A percentile compares a stretch with the other conserved stretches of the same genome.
Conservation (phyloP, 2,329 filamentous ascomycete genomes). For the Fusarium albidum region DNA sequence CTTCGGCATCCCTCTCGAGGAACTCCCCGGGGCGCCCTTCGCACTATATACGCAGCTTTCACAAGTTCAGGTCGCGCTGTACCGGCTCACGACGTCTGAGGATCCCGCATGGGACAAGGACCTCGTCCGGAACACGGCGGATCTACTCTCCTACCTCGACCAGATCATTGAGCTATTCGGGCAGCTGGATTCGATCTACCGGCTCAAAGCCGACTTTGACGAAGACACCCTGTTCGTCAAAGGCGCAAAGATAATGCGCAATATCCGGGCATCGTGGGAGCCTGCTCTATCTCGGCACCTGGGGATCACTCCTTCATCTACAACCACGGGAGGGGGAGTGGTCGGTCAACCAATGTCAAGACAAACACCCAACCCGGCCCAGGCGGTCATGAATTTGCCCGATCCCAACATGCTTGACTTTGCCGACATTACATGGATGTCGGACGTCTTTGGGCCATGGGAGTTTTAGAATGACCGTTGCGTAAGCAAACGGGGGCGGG, state of each 20-base stretch:
- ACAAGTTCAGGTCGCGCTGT: conserved; percentile 48
- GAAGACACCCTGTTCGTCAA: conserved; percentile 45
- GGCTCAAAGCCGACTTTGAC: conserved; percentile 37
- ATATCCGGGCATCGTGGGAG: conserved; percentile 47
- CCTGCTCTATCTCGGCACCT: conserved; percentile 43
- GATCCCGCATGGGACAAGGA: conserved; percentile 53
- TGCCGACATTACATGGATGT: conserved; percentile 48
- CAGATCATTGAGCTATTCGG: conserved; percentile 45
- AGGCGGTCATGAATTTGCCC: conserved; percentile 30
- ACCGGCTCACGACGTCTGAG: conserved; percentile 50
- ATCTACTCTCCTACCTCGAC: conserved; percentile 48
- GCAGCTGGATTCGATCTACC: conserved; percentile 39
- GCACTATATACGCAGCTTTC: conserved; percentile 45
- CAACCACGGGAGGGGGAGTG: conserved; percentile 36
- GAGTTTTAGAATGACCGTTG: conserved; percentile 38
- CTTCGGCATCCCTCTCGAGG: conserved; percentile 41
- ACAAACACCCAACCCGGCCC: conserved; percentile 13
- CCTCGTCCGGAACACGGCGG: conserved; percentile 45
- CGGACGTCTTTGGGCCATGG: conserved; percentile 49
- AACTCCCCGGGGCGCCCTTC: conserved; percentile 46
- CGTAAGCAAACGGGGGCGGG: not conserved
- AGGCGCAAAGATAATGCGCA: conserved; percentile 47
- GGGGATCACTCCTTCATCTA: conserved; percentile 42
- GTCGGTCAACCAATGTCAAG: conserved; percentile 21
- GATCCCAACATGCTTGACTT: conserved; percentile 43